These are phyloP conservation scores for Thermomucor indicae-seudaticae DNA, from an alignment of 371 early-diverging fungal species.

Conservation along the genomic window DNA sequence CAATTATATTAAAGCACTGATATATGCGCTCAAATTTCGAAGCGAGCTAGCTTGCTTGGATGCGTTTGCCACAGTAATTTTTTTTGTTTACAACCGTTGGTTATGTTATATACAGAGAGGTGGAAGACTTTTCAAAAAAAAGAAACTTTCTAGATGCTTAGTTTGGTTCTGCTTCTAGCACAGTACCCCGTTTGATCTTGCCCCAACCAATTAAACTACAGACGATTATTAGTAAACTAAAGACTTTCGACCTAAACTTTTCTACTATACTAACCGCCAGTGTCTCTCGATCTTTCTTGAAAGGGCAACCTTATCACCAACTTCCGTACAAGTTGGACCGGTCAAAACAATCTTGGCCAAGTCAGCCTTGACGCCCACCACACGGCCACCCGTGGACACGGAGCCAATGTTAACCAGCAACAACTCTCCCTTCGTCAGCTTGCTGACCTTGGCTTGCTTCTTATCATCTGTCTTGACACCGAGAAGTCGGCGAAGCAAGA, in stretches of 20 bases:
- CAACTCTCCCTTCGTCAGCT: conserved; percentile 93
- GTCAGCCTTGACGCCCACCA: conserved; percentile 91
- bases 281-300: conserved; percentile 98
- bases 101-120: no score
- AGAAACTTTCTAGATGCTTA: conserved; percentile 11
- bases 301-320: conserved; percentile 98
- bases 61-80: no score
- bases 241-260: neutral
- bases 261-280: conserved; percentile 81
- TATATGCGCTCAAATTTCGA: no score
- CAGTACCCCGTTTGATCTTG: conserved; percentile 85
- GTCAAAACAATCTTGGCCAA: conserved; percentile 93
- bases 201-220: conserved; percentile 96
- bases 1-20: no score
- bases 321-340: conserved; percentile 97
- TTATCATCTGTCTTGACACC: conserved; percentile 96
- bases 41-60: no score
- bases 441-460: conserved; percentile 93
- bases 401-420: conserved; percentile 99
- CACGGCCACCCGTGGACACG: conserved; percentile 97
- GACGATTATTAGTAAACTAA: neutral
- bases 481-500: conserved; percentile 94
- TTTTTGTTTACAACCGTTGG: no score
- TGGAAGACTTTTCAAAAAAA: no score
- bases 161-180: conserved; percentile 67